Conservation (phyloP, 2,329 filamentous ascomycete genomes). For the Talaromyces pinophilus region DNA sequence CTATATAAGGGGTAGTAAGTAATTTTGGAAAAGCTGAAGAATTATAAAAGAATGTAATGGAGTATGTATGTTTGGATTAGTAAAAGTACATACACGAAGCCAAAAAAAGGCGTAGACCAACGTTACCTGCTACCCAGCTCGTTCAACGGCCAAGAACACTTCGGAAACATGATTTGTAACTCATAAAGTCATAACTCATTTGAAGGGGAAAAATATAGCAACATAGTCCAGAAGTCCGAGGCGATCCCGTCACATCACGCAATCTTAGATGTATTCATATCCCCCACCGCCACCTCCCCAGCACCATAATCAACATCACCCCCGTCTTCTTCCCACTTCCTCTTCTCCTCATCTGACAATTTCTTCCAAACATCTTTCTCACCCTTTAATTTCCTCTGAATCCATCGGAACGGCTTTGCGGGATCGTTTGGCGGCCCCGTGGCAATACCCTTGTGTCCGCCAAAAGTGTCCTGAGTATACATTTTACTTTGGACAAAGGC, state of each 20-base stretch:
- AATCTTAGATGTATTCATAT: slow-evolving; percentile 14
- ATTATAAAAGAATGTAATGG: background rate
- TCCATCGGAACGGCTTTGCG: slow-evolving; percentile 16
- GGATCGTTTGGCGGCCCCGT: slow-evolving; percentile 8
- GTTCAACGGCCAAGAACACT: background rate
- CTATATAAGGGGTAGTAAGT: background rate
- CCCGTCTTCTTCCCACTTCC: slow-evolving; percentile 11
- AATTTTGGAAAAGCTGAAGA: background rate
- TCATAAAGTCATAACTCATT: background rate
- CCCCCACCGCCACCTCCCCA: background rate
- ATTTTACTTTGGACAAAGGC: slow-evolving; percentile 12
- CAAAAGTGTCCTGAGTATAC: slow-evolving; percentile 1
- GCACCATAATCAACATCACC: background rate
- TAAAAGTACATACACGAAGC: background rate
- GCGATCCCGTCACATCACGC: background rate
- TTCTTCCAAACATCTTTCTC: slow-evolving; percentile 18
- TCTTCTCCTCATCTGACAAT: slow-evolving; percentile 14
- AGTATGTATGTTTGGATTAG: background rate
- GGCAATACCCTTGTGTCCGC: slow-evolving; percentile 6
- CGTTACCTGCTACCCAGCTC: background rate
- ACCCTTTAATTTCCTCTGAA: slow-evolving; percentile 10
- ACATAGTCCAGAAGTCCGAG: background rate
- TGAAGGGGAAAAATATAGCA: background rate
- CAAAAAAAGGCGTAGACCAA: background rate
- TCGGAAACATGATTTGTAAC: background rate